phyloP scores from a whole-genome alignment of 768 basidiomycete genomes.

The Tricholoma sp. region DNA sequence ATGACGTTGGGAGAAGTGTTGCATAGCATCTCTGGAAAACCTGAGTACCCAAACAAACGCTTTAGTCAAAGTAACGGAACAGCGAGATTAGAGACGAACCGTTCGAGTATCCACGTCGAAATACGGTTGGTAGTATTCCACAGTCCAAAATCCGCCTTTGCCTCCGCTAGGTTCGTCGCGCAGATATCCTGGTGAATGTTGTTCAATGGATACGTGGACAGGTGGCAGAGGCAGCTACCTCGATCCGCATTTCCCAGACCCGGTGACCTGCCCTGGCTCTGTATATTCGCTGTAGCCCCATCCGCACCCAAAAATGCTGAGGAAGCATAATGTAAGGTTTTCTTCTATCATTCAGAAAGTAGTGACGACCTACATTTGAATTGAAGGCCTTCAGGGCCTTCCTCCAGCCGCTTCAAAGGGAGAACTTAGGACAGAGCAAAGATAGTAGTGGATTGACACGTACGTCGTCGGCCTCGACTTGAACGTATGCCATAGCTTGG shows the following conservation, averaged over 20 bases:
- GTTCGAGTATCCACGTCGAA: constrained; percentile 86
- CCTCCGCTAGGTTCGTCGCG: constrained; percentile 43
- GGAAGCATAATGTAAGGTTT: background rate
- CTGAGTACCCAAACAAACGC: constrained; percentile 23
- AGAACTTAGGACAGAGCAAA: background rate
- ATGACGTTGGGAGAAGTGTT: constrained; percentile 70
- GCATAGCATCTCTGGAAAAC: constrained; percentile 73
- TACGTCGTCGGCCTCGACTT: constrained; percentile 70
- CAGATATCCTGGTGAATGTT: constrained; percentile 50
- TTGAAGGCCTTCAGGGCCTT: constrained; percentile 64
- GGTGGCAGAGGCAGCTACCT: constrained; percentile 28
- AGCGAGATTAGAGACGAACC: constrained; percentile 27
- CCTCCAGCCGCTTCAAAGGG: constrained; percentile 46
- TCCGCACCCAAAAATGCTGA: constrained; percentile 57
- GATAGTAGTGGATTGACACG: constrained; percentile 13
- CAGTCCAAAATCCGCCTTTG: constrained; percentile 66
- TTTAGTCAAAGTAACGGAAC: background rate
- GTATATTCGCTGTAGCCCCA: constrained; percentile 22
- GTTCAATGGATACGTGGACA: background rate
- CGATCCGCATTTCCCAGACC: constrained; percentile 49
- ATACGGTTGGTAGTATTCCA: constrained; percentile 84
- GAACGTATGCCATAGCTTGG: constrained; percentile 56
- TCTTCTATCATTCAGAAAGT: background rate
- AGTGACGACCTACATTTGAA: constrained; percentile 57
- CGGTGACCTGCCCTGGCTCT: constrained; percentile 24